A percentile compares a stretch with the other conserved stretches of the same genome.
phyloP scores from a whole-genome alignment of 192 early-diverging fungal species.

The Lobosporangium transversale region DNA sequence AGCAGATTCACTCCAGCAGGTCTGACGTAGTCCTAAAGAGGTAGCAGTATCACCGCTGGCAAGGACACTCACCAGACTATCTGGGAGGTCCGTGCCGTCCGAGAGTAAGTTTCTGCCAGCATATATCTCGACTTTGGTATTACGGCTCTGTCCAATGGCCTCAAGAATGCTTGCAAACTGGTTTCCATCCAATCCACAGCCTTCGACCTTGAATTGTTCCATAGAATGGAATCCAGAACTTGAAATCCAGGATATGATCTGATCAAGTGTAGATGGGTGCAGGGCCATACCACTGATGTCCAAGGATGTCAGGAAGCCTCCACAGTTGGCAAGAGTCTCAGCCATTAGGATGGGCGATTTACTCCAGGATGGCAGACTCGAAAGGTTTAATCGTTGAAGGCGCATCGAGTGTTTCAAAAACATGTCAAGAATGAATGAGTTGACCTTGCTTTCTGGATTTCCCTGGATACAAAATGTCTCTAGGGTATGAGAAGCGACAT shows the following conservation, averaged over 20 bases:
- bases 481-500: conserved; percentile 40
- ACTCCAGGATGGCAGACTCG: conserved; percentile 42
- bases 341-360: conserved; percentile 49
- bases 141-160: conserved; percentile 48
- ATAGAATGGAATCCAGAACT: conserved; percentile 27
- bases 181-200: conserved; percentile 54
- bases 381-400: conserved; percentile 24
- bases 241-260: conserved; percentile 35
- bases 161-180: conserved; percentile 53
- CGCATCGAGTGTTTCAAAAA: conserved; percentile 51
- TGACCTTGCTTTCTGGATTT: conserved; percentile 45
- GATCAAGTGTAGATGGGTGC: conserved; percentile 34
- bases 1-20: conserved; percentile 59
- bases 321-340: conserved; percentile 36
- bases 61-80: conserved; percentile 43
- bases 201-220: conserved; percentile 48
- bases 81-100: conserved; percentile 50
- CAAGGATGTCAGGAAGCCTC: conserved; percentile 15
- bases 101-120: conserved; percentile 54
- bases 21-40: conserved; percentile 51
- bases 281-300: conserved; percentile 52
- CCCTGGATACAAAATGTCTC: conserved; percentile 40
- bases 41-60: conserved; percentile 47
- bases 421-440: conserved; percentile 49
- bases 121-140: conserved; percentile 49